phyloP scores from a whole-genome alignment of 306 rosid species.

The Ceratonia siliqua region DNA sequence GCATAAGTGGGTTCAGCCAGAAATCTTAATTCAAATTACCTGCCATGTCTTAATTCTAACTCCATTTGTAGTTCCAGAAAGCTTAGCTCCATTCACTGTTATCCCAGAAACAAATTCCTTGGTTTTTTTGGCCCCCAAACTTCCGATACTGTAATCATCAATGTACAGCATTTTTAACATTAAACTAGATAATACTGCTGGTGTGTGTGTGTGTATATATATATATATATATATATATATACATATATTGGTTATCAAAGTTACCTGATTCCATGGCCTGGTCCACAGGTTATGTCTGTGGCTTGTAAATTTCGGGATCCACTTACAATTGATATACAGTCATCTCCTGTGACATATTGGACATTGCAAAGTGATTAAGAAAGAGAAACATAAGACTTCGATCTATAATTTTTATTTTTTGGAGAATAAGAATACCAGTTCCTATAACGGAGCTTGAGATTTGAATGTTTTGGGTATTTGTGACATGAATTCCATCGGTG shows the following conservation, averaged over 20 bases:
- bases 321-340: constrained; percentile 78
- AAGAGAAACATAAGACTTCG: neutral
- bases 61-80: constrained; percentile 76
- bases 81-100: constrained; percentile 60
- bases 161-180: no score
- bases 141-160: constrained; percentile 61
- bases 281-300: constrained; percentile 69
- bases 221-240: no score
- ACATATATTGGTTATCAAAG: no score
- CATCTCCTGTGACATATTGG: constrained; percentile 58
- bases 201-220: no score
- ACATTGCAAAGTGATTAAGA: constrained; percentile 21
- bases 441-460: constrained; percentile 53
- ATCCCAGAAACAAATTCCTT: constrained; percentile 60
- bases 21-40: no score
- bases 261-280: constrained; percentile 93
- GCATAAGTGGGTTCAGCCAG: neutral
- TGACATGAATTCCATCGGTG: constrained; percentile 80
- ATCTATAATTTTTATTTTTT: neutral
- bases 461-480: constrained; percentile 49
- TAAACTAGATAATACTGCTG: no score
- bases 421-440: constrained; percentile 48
- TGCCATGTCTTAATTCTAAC: constrained; percentile 87
- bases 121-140: constrained; percentile 61
- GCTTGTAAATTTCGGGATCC: constrained; percentile 63